Evolutionary conservation across 2,329 filamentous ascomycete species (phyloP).

Genomic region (Sphaerostilbella broomeana): DNA sequence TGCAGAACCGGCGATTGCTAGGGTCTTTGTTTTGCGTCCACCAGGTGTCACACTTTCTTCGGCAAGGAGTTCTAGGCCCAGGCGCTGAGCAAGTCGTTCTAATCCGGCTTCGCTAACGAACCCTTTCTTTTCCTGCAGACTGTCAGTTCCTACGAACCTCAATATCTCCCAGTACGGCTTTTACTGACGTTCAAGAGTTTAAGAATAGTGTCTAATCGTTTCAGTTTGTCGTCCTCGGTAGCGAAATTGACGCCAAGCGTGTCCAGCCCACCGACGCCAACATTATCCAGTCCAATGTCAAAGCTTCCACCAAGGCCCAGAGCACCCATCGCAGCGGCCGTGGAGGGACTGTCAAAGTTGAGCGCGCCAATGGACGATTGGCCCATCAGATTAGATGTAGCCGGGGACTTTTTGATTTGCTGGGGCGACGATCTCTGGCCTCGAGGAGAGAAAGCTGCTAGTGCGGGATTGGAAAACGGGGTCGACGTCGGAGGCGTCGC

Average conservation of each 20-base stretch:
- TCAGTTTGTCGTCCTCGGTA: slow-evolving; percentile 49
- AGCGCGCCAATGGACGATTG: slow-evolving; percentile 40
- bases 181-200: slow-evolving; percentile 41
- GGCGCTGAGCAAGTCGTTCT: slow-evolving; percentile 60
- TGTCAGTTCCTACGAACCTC: slow-evolving; percentile 10
- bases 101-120: slow-evolving; percentile 68
- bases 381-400: slow-evolving; percentile 41
- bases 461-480: slow-evolving; percentile 53
- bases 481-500: slow-evolving; percentile 62
- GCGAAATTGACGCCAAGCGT: slow-evolving; percentile 32
- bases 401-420: slow-evolving; percentile 58
- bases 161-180: background rate
- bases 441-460: slow-evolving; percentile 53
- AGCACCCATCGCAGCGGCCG: slow-evolving; percentile 54
- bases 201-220: slow-evolving; percentile 47
- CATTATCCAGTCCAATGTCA: slow-evolving; percentile 47
- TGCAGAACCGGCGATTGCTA: slow-evolving; percentile 57
- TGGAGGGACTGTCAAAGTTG: slow-evolving; percentile 59
- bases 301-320: slow-evolving; percentile 44
- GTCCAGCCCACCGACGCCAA: slow-evolving; percentile 43
- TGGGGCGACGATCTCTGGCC: slow-evolving; percentile 56
- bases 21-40: slow-evolving; percentile 44
- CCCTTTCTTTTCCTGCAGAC: slow-evolving; percentile 43
- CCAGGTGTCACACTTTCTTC: slow-evolving; percentile 44
- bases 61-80: slow-evolving; percentile 60